Conservation (phyloP, 2,329 filamentous ascomycete genomes). For the Aureobasidium sp. region DNA sequence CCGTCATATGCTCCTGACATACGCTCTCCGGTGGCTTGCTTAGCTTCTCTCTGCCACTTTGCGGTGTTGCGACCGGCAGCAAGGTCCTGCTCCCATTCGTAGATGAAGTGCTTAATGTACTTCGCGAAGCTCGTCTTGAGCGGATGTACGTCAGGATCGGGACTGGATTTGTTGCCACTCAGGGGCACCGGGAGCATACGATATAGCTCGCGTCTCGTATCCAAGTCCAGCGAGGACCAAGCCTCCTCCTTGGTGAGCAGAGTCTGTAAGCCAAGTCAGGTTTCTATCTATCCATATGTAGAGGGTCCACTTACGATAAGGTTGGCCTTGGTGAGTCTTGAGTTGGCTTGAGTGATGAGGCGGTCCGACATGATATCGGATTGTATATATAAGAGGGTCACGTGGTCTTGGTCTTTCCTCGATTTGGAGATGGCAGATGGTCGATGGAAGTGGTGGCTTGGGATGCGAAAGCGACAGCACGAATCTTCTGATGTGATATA, state of each 20-base stretch:
- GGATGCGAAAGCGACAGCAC: not conserved
- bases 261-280: conserved; percentile 18
- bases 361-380: not conserved
- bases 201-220: conserved; percentile 24
- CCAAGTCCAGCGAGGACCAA: conserved; percentile 24
- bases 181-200: conserved; percentile 25
- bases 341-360: conserved; percentile 11
- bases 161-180: conserved; percentile 18
- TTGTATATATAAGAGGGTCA: too few species aligned
- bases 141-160: conserved; percentile 35
- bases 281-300: not conserved
- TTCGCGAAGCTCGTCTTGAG: conserved; percentile 39
- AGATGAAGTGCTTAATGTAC: conserved; percentile 47
- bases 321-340: conserved; percentile 14
- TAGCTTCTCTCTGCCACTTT: conserved; percentile 50
- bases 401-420: not conserved
- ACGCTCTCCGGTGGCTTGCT: conserved; percentile 46
- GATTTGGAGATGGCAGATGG: not conserved
- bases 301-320: not conserved
- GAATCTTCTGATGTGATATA: not conserved
- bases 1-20: conserved; percentile 50
- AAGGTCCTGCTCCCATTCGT: conserved; percentile 51
- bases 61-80: conserved; percentile 49
- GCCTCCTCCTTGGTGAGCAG: conserved; percentile 26
- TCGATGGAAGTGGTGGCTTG: not conserved